Base-by-base conservation (phyloP, 768 basidiomycete species). In the Rhizopogon rudus region DNA sequence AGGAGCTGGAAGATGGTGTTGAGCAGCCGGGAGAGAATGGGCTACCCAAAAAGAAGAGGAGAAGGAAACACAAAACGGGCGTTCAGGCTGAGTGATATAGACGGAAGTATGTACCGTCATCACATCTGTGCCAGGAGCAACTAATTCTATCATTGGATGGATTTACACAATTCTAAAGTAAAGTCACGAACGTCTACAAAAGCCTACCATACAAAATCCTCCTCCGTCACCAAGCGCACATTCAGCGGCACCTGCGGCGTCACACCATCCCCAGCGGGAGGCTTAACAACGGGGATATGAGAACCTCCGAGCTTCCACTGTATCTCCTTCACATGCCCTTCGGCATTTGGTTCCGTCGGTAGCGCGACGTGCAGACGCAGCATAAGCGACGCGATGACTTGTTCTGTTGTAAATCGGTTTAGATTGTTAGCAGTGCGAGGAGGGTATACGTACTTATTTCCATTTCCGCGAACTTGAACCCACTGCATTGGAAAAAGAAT, bases 271-370 rank as follows among this genome's bases (percentile, higher is more conserved):
- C 66, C 67, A 29, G 59, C 52, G 7, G 67, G 66, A 0, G 61
- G 57, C 13, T 51, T 60, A 12, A 68, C 60, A 0, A 68, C 65
- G n/a, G 67, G 67, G 0, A 63, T 57, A 56, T 68, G 67, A 16
- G 64, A 49, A 5, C 55, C 65, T 25, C 60, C 54, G 28, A 61
- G 61, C 37, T 59, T 61, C 67, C 67, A 67, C 45, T 63, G 57
- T 0, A 67, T 61, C 41, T 65, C 61, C 57, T 68, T 67, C 16
- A 43, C 33, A 28, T 66, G 59, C 13, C 46, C 46, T 3, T 22
- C 20, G 14, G 46, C 20, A 35, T 49, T 35, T 33, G 13, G 46
- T 2, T 40, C 28, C 1, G 63, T 57, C 3, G 65, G 61, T 3
- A 63, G 60, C 5, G 65, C 53, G 48, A 68, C 67, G 51, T 64